Percentiles rank a stretch among this genome's conserved stretches.
Conservation (phyloP, 345 rosid genomes). For the Turritis glabra region DNA sequence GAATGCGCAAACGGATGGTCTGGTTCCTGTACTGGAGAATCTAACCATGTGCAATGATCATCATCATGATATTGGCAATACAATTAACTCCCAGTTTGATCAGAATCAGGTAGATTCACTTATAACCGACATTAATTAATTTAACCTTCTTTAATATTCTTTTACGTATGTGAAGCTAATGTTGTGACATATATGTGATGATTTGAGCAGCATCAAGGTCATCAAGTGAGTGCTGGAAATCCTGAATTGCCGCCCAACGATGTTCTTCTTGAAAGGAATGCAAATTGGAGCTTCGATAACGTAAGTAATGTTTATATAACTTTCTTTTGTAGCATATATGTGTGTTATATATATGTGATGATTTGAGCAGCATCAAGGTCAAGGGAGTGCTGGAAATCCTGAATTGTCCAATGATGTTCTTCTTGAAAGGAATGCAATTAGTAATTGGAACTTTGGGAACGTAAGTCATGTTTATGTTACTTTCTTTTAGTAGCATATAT, state of each 20-base stretch:
- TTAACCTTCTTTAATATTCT: neutral
- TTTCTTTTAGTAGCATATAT: too few species aligned
- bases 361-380: slow-evolving; percentile 8
- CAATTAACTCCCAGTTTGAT: neutral
- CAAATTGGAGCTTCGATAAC: neutral
- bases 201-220: slow-evolving; percentile 10
- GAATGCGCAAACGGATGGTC: neutral
- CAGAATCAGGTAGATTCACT: slow-evolving; percentile 12
- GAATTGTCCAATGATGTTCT: neutral
- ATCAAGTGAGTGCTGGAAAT: neutral
- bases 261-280: neutral
- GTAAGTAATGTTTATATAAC: neutral
- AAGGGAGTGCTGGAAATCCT: neutral
- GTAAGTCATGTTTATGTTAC: neutral
- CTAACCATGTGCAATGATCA: neutral
- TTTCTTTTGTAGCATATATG: neutral
- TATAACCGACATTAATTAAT: neutral
- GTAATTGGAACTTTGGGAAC: neutral
- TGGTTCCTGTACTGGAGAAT: neutral
- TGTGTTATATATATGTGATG: neutral
- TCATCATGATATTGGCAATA: neutral
- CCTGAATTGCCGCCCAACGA: neutral
- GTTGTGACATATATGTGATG: neutral
- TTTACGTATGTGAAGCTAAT: neutral
- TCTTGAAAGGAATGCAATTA: neutral